phyloP scores from a whole-genome alignment of 106 monocot genomes.

The Cymbidium sinense region DNA sequence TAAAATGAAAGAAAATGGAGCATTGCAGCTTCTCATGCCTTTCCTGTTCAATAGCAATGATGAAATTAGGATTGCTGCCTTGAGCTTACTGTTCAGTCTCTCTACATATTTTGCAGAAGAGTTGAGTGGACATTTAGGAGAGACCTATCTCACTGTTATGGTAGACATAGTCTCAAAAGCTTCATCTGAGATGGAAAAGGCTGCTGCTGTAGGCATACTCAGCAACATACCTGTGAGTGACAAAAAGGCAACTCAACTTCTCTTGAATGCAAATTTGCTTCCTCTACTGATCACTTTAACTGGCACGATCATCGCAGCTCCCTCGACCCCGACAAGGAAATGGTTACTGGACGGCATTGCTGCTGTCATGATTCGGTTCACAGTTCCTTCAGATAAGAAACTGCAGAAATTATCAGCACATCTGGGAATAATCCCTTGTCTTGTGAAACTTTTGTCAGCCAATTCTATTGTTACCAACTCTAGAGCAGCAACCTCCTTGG shows the following conservation, averaged over 20 bases:
- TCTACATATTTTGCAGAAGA: slow-evolving; percentile 46
- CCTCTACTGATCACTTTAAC: slow-evolving; percentile 43
- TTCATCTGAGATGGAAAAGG: slow-evolving; percentile 42
- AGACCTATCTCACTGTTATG: slow-evolving; percentile 43
- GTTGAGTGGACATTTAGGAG: slow-evolving; percentile 29
- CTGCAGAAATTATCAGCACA: slow-evolving; percentile 51
- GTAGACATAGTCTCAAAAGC: slow-evolving; percentile 33
- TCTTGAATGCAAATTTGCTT: slow-evolving; percentile 45
- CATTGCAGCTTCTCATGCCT: slow-evolving; percentile 48
- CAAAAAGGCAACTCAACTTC: slow-evolving; percentile 53
- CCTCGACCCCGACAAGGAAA: slow-evolving; percentile 10
- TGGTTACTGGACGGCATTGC: slow-evolving; percentile 52
- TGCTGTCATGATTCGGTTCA: slow-evolving; percentile 54
- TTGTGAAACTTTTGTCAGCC: slow-evolving; percentile 54
- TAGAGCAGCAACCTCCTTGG: slow-evolving; percentile 63
- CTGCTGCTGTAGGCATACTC: slow-evolving; percentile 50
- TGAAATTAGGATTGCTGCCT: slow-evolving; percentile 34
- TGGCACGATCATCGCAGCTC: slow-evolving; percentile 5
- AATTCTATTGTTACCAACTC: slow-evolving; percentile 39
- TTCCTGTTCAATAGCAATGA: slow-evolving; percentile 38
- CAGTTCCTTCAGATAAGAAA: slow-evolving; percentile 66
- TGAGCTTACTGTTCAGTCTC: slow-evolving; percentile 52
- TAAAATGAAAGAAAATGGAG: slow-evolving; percentile 62
- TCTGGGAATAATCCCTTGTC: slow-evolving; percentile 48
- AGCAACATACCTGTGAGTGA: slow-evolving; percentile 57